These are phyloP conservation scores for Leishmania martiniquensis DNA, from an alignment of 208 protist genomes.

Conservation along the genomic window DNA sequence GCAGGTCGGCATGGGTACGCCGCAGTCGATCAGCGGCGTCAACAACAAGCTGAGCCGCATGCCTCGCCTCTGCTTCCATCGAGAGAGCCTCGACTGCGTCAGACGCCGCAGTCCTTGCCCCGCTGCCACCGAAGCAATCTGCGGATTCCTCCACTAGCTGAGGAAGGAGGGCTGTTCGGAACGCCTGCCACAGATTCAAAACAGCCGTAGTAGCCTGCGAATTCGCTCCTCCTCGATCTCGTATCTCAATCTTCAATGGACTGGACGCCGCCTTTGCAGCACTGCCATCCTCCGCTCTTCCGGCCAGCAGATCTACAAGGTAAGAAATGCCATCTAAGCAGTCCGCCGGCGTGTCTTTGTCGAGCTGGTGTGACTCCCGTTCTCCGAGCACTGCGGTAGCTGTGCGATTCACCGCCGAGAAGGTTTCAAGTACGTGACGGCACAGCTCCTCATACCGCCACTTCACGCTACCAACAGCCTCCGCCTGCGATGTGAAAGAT, in stretches of 20 bases:
- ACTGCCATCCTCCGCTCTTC: background rate
- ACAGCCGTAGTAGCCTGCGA: background rate
- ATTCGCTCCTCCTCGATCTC: background rate
- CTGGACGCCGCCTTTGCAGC: background rate
- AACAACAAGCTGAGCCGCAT: slow-evolving; percentile 1
- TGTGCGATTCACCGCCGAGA: background rate
- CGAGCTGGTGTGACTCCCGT: background rate
- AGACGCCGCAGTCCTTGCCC: background rate
- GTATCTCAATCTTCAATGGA: background rate
- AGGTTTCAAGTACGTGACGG: background rate
- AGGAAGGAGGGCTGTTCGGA: slow-evolving; percentile 14
- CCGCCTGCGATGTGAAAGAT: background rate
- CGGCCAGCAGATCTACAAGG: slow-evolving; percentile 2
- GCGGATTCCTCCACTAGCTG: slow-evolving; percentile 4
- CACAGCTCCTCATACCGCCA: background rate
- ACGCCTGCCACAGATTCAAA: slow-evolving; percentile 5
- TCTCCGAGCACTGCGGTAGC: background rate
- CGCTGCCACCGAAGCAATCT: background rate
- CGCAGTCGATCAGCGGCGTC: slow-evolving; percentile 9
- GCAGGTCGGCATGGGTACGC: background rate
- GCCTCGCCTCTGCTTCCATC: background rate
- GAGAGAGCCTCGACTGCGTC: background rate
- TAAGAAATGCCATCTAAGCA: slow-evolving; percentile 8
- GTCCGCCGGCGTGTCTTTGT: background rate
- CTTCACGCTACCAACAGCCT: background rate